phyloP scores from a whole-genome alignment of 1,284 basidiomycete genomes.

The Cutaneotrichosporon curvatum region DNA sequence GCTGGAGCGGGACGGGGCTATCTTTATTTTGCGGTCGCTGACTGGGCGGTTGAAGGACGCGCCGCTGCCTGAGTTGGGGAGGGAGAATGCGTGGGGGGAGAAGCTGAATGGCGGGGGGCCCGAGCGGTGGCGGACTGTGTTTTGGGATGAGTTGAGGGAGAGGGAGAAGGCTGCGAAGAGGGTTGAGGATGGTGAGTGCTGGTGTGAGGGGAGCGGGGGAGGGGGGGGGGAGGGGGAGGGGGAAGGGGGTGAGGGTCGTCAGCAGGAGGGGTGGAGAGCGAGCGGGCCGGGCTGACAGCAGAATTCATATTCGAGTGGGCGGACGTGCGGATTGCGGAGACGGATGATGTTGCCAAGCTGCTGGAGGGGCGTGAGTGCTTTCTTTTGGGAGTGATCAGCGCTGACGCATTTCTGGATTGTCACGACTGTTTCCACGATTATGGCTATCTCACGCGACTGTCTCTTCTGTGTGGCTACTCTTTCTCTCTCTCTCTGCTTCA shows the following conservation, averaged over 20 bases:
- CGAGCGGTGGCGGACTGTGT: constrained; percentile 36
- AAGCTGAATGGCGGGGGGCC: constrained; percentile 29
- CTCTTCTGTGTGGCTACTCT: neutral
- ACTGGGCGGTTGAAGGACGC: constrained; percentile 32
- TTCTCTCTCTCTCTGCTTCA: neutral
- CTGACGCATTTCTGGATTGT: no score
- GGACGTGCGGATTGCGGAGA: constrained; percentile 37
- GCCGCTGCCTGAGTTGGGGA: constrained; percentile 35
- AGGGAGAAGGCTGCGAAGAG: constrained; percentile 31
- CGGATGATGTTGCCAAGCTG: constrained; percentile 41
- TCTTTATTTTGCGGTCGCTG: constrained; percentile 41
- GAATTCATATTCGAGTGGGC: constrained; percentile 43
- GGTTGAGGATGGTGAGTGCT: constrained; percentile 37
- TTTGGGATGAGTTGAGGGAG: constrained; percentile 42
- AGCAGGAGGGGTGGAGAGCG: neutral
- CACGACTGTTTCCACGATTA: no score
- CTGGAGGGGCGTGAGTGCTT: constrained; percentile 31
- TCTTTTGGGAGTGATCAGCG: neutral
- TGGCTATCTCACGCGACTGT: neutral
- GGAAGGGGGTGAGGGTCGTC: no score
- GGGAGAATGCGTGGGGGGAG: constrained; percentile 35
- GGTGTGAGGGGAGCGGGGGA: no score
- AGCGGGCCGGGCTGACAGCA: constrained; percentile 10
- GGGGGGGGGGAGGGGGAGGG: no score
- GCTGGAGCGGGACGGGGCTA: constrained; percentile 31